Evolutionary conservation across 2,329 filamentous ascomycete genomes (phyloP), one percentile per base, ranked within the genome.

Genomic region (Clonostachys rhizophaga): DNA sequence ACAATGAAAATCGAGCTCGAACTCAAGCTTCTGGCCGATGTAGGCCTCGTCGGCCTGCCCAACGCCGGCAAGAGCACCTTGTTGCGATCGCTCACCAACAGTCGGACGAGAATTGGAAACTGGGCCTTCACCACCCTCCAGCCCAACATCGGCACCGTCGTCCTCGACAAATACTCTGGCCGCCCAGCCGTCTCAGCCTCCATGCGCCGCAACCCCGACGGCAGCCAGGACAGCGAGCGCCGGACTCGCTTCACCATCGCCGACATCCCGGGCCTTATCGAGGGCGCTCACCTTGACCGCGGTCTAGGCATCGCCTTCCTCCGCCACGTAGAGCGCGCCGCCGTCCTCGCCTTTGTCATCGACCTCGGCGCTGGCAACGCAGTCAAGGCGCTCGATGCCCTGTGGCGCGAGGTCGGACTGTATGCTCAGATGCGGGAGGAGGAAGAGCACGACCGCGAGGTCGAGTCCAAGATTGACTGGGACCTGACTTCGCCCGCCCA

Each of bases 61-160:
- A 99, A 99, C 63, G 94, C 92, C 5, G 94, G 94, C 9, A 99
- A 99, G 69, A 95, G 89, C 62, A 97, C 94, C 0, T 76, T 99
- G 2, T 78, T 97, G 14, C 84, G 94, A 16, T 86, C 91, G 4
- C 72, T 99, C 57, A 95, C 86, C 57, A 91, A 91, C 64, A 95
- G 89, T 62, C 86, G 91, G 50, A 89, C 94, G 2, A 82, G 94
- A 37, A 84, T 99, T 33, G 94, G 94, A 39, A 85, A 88, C 63
- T 99, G 94, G 94, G 92, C 91, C 10, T 99, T 99, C 64, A 99
- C 94, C 4, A 99, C 94, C 0, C 75, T 99, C 9, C 86, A 91
- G 55, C 94, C 94, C 4, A 96, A 95, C 56, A 95, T 99, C 47
- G 94, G 94, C 44, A 99, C 94, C 1, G 90, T 99, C 7, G 86